Evolutionary conservation across 2,329 filamentous ascomycete species (phyloP).

Genomic region (Verruconis gallopava): DNA sequence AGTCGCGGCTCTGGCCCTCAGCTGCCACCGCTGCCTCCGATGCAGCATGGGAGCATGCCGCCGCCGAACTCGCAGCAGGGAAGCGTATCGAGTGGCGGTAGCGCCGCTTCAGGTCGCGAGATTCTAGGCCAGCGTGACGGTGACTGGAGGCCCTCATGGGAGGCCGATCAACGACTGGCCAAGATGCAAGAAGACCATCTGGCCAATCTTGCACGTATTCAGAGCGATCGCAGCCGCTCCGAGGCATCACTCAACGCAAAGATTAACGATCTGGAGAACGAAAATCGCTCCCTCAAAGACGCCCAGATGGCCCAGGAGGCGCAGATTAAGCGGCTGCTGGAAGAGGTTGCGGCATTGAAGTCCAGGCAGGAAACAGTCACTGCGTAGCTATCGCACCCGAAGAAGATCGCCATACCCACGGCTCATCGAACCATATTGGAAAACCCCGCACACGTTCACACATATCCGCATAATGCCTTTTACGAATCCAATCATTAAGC

Average conservation of each 20-base stretch:
- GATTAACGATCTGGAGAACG: conserved; percentile 19
- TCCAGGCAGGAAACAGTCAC: conserved; percentile 25
- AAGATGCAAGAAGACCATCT: conserved; percentile 29
- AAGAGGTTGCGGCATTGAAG: conserved; percentile 18
- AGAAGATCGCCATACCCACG: too few species aligned
- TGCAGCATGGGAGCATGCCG: conserved; percentile 6
- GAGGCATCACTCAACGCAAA: neutral
- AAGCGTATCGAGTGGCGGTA: conserved; percentile 38
- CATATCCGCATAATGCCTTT: too few species aligned
- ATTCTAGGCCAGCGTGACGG: conserved; percentile 40
- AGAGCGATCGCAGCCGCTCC: conserved; percentile 23
- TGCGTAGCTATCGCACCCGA: too few species aligned
- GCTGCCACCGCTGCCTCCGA: conserved; percentile 6
- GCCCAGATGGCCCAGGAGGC: neutral
- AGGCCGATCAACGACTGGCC: neutral
- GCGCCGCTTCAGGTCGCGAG: conserved; percentile 51
- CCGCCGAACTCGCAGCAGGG: conserved; percentile 34
- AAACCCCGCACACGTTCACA: too few species aligned
- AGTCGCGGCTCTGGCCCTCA: conserved; percentile 39
- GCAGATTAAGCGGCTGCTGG: neutral
- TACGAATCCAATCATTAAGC: too few species aligned
- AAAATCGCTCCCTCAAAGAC: conserved; percentile 35
- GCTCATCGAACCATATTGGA: too few species aligned
- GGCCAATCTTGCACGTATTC: conserved; percentile 29
- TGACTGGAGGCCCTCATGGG: neutral